Evolutionary conservation across 208 protist species (phyloP).

Genomic region (Zelonia costaricensis): DNA sequence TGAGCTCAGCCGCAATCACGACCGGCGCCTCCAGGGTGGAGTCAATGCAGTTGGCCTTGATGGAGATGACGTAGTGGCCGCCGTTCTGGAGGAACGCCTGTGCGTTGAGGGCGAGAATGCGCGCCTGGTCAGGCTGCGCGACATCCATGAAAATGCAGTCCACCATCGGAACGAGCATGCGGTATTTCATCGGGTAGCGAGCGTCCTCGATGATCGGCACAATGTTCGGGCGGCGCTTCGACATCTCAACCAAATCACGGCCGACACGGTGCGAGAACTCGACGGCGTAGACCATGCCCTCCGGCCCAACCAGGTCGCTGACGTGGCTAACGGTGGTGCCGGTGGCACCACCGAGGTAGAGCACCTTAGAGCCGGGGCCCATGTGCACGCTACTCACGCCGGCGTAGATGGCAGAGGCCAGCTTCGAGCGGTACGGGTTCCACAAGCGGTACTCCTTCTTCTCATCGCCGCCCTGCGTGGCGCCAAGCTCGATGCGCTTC

Average conservation of each 20-base stretch:
- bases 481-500: slow-evolving; percentile 97
- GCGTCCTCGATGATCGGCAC: slow-evolving; percentile 99
- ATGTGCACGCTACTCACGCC: slow-evolving; percentile 99
- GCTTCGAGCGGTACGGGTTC: slow-evolving; percentile 99
- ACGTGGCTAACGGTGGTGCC: slow-evolving; percentile 99
- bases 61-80: slow-evolving; percentile 99
- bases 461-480: slow-evolving; percentile 80
- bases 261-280: slow-evolving; percentile 99
- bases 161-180: slow-evolving; percentile 99
- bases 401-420: slow-evolving; percentile 98
- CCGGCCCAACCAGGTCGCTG: slow-evolving; percentile 99
- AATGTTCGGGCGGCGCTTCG: slow-evolving; percentile 99
- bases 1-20: slow-evolving; percentile 98
- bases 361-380: slow-evolving; percentile 98
- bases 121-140: slow-evolving; percentile 99
- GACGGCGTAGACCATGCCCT: slow-evolving; percentile 99
- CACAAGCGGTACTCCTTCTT: slow-evolving; percentile 99
- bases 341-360: slow-evolving; percentile 99
- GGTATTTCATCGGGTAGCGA: slow-evolving; percentile 99
- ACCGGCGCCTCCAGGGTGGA: slow-evolving; percentile 97
- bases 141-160: slow-evolving; percentile 99
- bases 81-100: slow-evolving; percentile 99
- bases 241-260: slow-evolving; percentile 99
- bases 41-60: slow-evolving; percentile 99
- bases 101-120: slow-evolving; percentile 99